Conservation (phyloP, 2,329 filamentous ascomycete genomes). For the Fusarium proliferatum region DNA sequence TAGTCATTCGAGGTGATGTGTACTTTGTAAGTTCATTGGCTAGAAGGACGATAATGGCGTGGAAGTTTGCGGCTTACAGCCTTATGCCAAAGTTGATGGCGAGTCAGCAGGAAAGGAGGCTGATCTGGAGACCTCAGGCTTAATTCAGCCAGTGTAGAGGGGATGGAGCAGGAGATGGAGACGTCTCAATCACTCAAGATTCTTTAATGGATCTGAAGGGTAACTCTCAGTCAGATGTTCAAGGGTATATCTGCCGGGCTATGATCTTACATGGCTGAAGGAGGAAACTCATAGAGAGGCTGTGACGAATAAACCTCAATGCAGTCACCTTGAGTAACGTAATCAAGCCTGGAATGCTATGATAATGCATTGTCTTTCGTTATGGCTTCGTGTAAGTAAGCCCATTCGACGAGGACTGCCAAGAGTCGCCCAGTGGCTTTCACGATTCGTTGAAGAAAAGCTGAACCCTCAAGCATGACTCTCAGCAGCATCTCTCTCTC, state of each 20-base stretch:
- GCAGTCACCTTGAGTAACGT: fast-evolving
- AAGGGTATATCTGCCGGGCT: neutral
- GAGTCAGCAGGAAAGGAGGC: neutral
- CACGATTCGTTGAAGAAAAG: neutral
- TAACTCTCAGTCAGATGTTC: neutral
- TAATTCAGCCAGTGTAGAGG: no score
- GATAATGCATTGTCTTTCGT: fast-evolving
- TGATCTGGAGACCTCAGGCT: fast-evolving
- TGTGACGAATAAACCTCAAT: neutral
- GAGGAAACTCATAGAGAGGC: neutral
- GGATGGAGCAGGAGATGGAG: no score
- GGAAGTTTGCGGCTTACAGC: neutral
- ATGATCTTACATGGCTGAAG: neutral
- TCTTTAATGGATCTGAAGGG: neutral
- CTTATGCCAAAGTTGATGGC: neutral
- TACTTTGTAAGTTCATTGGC: neutral
- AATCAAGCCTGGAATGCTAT: neutral
- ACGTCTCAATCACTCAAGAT: no score
- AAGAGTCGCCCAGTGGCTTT: fast-evolving
- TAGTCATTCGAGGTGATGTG: neutral
- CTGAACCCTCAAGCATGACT: neutral
- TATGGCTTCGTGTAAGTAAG: fast-evolving
- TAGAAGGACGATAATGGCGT: neutral
- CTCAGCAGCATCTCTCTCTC: fast-evolving
- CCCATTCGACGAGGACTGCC: neutral